A percentile compares a stretch with the other conserved stretches of the same genome.
Conservation (phyloP, 108 stramenopile species). For the Seminavis robusta region DNA sequence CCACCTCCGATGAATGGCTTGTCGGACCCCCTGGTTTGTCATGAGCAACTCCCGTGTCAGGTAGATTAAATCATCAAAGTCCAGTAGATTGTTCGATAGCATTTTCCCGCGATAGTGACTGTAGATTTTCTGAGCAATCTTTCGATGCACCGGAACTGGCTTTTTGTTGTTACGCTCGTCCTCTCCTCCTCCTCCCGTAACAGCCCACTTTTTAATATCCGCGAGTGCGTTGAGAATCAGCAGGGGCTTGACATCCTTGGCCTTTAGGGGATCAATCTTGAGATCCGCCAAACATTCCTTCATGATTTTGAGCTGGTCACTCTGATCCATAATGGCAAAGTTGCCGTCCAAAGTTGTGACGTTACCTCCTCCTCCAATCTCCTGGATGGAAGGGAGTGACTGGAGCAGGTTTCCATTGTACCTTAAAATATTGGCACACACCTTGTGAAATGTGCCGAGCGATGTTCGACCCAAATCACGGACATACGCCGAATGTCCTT, state of each 20-base stretch:
- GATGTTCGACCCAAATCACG: slow-evolving; percentile 49
- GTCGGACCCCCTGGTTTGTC: slow-evolving; percentile 36
- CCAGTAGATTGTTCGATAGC: slow-evolving; percentile 68
- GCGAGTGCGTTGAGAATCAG: slow-evolving; percentile 60
- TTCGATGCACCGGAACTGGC: too few species aligned
- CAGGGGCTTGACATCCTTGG: slow-evolving; percentile 40
- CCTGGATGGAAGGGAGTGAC: slow-evolving; percentile 44
- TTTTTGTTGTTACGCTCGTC: too few species aligned
- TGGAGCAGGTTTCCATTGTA: slow-evolving; percentile 56
- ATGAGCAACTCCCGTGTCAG: slow-evolving; percentile 68
- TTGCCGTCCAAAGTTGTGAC: slow-evolving; percentile 40
- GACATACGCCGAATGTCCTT: not conserved
- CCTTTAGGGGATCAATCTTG: slow-evolving; percentile 24
- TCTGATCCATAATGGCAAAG: slow-evolving; percentile 71
- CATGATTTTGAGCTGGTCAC: slow-evolving; percentile 62
- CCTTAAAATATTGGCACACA: slow-evolving; percentile 78
- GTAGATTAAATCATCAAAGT: slow-evolving; percentile 91
- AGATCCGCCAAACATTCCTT: slow-evolving; percentile 59
- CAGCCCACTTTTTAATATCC: slow-evolving; percentile 26
- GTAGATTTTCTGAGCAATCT: slow-evolving; percentile 54
- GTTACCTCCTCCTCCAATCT: slow-evolving; percentile 21
- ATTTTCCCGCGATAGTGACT: slow-evolving; percentile 60
- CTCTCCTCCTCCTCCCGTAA: too few species aligned
- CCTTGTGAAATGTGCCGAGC: slow-evolving; percentile 85
- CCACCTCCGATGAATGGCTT: slow-evolving; percentile 58